Evolutionary conservation across 257 asterid genomes (phyloP), one percentile per base, ranked within the genome.

Genomic region (Asclepias syriaca): DNA sequence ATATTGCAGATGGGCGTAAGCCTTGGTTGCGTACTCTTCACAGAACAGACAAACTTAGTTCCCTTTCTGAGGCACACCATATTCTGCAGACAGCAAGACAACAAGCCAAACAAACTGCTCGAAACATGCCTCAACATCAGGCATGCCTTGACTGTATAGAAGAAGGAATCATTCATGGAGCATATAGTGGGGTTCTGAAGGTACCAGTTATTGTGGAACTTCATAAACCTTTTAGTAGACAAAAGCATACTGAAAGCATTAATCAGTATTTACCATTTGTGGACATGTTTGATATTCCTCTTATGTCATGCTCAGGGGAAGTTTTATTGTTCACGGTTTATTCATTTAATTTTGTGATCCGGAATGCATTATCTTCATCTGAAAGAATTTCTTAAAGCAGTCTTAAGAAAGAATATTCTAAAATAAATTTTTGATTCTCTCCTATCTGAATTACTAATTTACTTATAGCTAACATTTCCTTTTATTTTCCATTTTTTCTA

Each of bases 1-100:
- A 88, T 81, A 92, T 95, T 58, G 85, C 89, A 34, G 90, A 75
- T 48, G 78, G 80, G 77, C 87, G 80, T 81, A 92, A 86, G 81
- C 98, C 97, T 60, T 92, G 98, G 98, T 68, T 87, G 51, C 90
- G 96, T n/a, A 74, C 96, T 70, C 99, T 92, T 80, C 96, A 95
- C 70, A 85, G 84, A 79, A 78, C 81, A 32, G 98, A 92, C 81
- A 95, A 85, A 80, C 82, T 92, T 74, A 93, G 92, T 77, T 78
- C 97, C 78, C 82, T 92, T 72, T 77, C 90, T 39, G 98, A 95
- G 81, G 89, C 86, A 18, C 89, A 69, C 75, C 81, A 76, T 68
- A 70, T 82, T 50, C 78, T 95, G 77, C 76, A 81, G 84, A 74
- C 68, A 67, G 91, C 98, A 54, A 85, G 96, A 75, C 86, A 88